Evolutionary conservation across 805 yeast species (phyloP).

Genomic region (Candida piceae): DNA sequence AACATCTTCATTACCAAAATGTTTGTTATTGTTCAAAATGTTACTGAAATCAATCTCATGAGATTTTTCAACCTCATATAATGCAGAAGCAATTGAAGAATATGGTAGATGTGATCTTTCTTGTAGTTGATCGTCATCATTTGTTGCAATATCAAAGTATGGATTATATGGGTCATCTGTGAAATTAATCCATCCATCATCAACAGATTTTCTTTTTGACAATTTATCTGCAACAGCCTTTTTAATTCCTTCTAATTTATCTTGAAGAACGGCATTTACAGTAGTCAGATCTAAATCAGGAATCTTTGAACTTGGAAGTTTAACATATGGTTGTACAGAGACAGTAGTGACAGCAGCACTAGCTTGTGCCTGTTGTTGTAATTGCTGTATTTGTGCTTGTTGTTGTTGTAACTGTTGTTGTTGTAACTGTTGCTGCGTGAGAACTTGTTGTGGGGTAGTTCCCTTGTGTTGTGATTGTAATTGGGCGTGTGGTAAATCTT

Average conservation of each 20-base stretch:
- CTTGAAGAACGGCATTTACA: conserved; percentile 66
- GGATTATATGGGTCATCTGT: conserved; percentile 88
- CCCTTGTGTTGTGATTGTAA: conserved; percentile 1
- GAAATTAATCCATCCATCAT: conserved; percentile 72
- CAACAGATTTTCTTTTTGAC: conserved; percentile 62
- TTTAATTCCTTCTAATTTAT: conserved; percentile 71
- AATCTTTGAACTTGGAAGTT: conserved; percentile 82
- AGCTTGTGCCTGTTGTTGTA: conserved; percentile 16
- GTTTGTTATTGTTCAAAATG: conserved; percentile 40
- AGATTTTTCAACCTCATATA: conserved; percentile 59
- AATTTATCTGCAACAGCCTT: conserved; percentile 84
- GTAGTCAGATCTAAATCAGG: conserved; percentile 90
- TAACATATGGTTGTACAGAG: conserved; percentile 72
- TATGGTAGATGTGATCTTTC: conserved; percentile 69
- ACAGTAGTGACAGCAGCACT: conserved; percentile 23
- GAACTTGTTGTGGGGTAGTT: conserved; percentile 1
- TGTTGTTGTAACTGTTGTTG: conserved; percentile 6
- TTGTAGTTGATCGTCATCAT: conserved; percentile 36
- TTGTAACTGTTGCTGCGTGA: conserved; percentile 1
- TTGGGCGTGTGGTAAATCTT: conserved; percentile 1
- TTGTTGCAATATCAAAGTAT: conserved; percentile 60
- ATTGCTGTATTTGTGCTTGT: conserved; percentile 21
- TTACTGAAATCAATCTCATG: conserved; percentile 45
- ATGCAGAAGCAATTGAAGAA: conserved; percentile 69
- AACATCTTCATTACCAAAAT: conserved; percentile 29